Base-by-base conservation (phyloP, 257 asterid genomes). In the Solanum infundibuliforme region DNA sequence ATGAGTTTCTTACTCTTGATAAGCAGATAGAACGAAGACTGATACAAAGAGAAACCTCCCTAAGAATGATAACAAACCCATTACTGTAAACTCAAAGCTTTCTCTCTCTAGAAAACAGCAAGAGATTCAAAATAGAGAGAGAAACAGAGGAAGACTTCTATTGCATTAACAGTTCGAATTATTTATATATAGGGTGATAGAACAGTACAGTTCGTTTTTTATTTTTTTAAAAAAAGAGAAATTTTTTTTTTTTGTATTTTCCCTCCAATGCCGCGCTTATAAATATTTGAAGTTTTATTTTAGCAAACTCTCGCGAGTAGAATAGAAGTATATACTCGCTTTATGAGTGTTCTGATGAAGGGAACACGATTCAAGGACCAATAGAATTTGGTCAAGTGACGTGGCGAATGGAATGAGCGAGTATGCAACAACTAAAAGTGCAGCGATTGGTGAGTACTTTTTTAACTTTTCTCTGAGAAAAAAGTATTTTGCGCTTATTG, bases 11-110 rank as follows among this genome's bases (percentile, higher is more conserved):
- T 93, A 96, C 99, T 96, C 99, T 92, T 95, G 98, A 91, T 94
- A 95, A 82, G 98, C 99, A 79, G 98, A 94, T 90, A 96, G 95
- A 83, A 96, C 89, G 92, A 96, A 96, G 86, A 94, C 95, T 12
- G 99, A 94, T 92, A 94, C 99, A 89, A 96, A 96, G 86, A 96
- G 96, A 86, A 96, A 68, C 84, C 99, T 92, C 12, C 99, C 99
- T 81, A 94, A 79, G 92, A 96, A 96, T 20, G 99, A 93, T 8
- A 91, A 13, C 90, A 95, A 92, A 69, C 95, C 96, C 99, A 96
- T 96, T 90, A 89, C 52, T 34, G 84, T n/a, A 36, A 20, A 9
- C 46, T 83, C n/a, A 29, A 43, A 23, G 46, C 84, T 87, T 88
- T 86, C 86, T 90, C 90, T 86, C 90, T 87, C 88, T 88, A 55